phyloP scores from a whole-genome alignment of 768 basidiomycete genomes.

The Agaricus blazei region DNA sequence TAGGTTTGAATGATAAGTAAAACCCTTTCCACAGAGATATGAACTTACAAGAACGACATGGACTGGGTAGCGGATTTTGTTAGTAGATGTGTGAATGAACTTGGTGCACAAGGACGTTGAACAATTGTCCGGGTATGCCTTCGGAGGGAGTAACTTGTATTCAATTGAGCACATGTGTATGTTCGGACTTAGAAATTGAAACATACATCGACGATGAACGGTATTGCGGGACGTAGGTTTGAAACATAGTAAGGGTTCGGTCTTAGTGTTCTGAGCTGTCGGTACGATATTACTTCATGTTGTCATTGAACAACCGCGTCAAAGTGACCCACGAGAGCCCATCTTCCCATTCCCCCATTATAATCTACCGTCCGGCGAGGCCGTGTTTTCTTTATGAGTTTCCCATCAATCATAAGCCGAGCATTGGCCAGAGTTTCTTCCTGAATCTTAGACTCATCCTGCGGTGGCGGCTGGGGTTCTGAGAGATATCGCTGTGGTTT shows the following conservation, averaged over 20 bases:
- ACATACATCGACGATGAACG: conserved; percentile 85
- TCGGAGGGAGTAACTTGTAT: conserved; percentile 82
- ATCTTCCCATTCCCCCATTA: conserved; percentile 81
- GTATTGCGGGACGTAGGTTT: conserved; percentile 76
- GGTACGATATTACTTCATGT: background rate
- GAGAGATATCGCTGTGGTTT: conserved; percentile 64
- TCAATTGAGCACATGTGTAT: conserved; percentile 6
- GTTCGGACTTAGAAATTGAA: conserved; percentile 14
- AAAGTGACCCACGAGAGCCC: conserved; percentile 61
- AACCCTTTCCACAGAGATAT: background rate
- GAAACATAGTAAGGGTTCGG: conserved; percentile 75
- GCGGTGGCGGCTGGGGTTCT: conserved; percentile 71
- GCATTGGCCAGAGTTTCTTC: conserved; percentile 78
- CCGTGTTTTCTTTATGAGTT: conserved; percentile 83
- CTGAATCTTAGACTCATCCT: conserved; percentile 68
- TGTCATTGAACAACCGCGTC: background rate
- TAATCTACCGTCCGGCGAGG: conserved; percentile 95
- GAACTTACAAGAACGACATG: conserved; percentile 85
- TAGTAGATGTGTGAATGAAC: conserved; percentile 97
- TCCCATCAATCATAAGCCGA: conserved; percentile 71
- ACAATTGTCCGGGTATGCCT: conserved; percentile 86
- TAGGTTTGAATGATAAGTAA: background rate
- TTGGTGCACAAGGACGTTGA: conserved; percentile 95
- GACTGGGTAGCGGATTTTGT: conserved; percentile 96
- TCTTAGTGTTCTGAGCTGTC: conserved; percentile 69